Evolutionary conservation across 305 asterid species (phyloP).

Genomic region (Withania somnifera): DNA sequence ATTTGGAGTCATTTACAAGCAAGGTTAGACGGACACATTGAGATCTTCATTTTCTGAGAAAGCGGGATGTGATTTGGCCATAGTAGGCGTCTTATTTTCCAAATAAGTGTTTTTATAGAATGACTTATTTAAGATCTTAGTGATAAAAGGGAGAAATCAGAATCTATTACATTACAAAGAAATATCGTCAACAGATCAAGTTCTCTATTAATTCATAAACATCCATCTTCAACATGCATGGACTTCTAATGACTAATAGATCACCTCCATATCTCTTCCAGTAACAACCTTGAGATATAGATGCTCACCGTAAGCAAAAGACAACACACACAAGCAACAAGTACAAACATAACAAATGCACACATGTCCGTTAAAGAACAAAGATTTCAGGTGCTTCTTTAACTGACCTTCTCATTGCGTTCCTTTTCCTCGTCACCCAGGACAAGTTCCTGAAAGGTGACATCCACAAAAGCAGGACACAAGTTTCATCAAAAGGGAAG

Average conservation of each 20-base stretch:
- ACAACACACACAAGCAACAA: neutral
- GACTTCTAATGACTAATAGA: neutral
- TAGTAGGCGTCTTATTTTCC: neutral
- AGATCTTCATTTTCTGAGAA: neutral
- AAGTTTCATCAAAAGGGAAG: neutral
- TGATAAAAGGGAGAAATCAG: neutral
- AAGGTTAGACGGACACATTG: neutral
- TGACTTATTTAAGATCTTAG: neutral
- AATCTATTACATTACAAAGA: neutral
- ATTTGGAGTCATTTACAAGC: neutral
- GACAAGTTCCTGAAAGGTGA: constrained; percentile 29
- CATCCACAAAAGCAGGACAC: neutral
- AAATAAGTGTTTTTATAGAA: neutral
- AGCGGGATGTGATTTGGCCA: neutral
- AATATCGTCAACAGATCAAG: neutral
- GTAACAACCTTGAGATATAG: neutral
- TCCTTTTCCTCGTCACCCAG: constrained; percentile 21
- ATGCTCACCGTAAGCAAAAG: neutral
- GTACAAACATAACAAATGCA: neutral
- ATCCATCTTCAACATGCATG: neutral
- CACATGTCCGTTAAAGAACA: neutral
- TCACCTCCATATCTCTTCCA: neutral
- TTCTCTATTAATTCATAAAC: neutral
- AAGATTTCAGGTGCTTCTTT: neutral
- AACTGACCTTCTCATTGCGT: constrained; percentile 26